These are phyloP conservation scores for Maudiozyma turicensis DNA, from an alignment of 805 yeast species.

Conservation along the genomic window DNA sequence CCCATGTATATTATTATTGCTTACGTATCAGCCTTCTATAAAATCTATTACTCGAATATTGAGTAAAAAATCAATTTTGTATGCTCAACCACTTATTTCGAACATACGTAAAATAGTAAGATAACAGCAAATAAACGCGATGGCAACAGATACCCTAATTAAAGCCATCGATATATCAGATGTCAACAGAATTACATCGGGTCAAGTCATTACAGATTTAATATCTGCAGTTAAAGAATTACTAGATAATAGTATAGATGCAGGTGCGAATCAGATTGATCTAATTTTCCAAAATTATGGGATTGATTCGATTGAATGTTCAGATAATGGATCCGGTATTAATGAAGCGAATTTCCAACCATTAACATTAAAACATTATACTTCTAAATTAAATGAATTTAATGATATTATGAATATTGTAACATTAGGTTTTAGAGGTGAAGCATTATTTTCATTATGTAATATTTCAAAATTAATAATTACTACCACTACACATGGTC, in stretches of 20 bases:
- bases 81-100: neutral
- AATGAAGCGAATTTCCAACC: conserved; percentile 38
- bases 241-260: conserved; percentile 81
- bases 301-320: conserved; percentile 53
- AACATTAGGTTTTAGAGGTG: conserved; percentile 74
- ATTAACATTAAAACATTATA: conserved; percentile 53
- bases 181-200: conserved; percentile 73
- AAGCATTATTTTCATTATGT: conserved; percentile 66
- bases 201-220: conserved; percentile 82
- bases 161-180: conserved; percentile 40
- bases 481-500: conserved; percentile 44
- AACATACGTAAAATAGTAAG: neutral
- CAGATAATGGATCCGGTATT: conserved; percentile 65
- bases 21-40: neutral
- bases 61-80: too few relatives aligned
- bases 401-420: conserved; percentile 42
- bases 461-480: conserved; percentile 42
- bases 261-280: conserved; percentile 58
- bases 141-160: conserved; percentile 1
- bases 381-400: conserved; percentile 53
- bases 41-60: too few relatives aligned
- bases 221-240: conserved; percentile 74
- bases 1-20: too few relatives aligned
- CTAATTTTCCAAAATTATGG: conserved; percentile 65
- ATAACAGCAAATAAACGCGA: neutral